Evolutionary conservation across 2,329 filamentous ascomycete species (phyloP).

Genomic region (Phoma sp.): DNA sequence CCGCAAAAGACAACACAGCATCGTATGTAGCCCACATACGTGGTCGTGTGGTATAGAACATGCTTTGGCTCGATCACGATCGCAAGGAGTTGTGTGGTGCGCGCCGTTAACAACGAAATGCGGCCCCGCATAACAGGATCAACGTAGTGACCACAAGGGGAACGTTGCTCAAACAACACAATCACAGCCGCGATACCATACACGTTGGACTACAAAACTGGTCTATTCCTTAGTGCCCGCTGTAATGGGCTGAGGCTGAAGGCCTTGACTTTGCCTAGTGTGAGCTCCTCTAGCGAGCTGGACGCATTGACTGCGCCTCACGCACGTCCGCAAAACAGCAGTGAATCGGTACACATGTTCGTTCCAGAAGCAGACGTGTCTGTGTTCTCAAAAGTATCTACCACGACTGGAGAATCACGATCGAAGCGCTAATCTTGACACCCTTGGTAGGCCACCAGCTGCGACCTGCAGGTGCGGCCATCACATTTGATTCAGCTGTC

Average conservation of each 20-base stretch:
- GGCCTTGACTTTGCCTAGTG: slow-evolving; percentile 1
- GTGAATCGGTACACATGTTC: neutral
- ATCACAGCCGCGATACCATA: slow-evolving; percentile 4
- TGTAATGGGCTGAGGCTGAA: slow-evolving; percentile 9
- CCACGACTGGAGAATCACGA: neutral
- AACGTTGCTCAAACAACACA: neutral
- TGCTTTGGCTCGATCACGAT: neutral
- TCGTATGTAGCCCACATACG: neutral
- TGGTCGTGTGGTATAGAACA: neutral
- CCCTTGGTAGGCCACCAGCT: neutral
- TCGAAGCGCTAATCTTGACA: neutral
- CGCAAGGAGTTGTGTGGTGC: neutral
- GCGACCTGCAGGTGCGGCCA: neutral
- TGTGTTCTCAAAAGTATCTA: neutral
- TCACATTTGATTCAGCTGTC: neutral
- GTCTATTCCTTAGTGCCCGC: slow-evolving; percentile 9
- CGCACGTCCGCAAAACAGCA: slow-evolving; percentile 1
- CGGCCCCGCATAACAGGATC: neutral
- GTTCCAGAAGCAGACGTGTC: neutral
- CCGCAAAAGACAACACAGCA: neutral
- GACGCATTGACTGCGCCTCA: slow-evolving; percentile 7
- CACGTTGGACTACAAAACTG: neutral
- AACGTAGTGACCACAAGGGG: neutral
- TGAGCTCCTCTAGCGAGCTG: slow-evolving; percentile 5
- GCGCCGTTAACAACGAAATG: slow-evolving; percentile 8